Conservation (phyloP, 2,329 filamentous ascomycete genomes). For the Diaporthe batatas region DNA sequence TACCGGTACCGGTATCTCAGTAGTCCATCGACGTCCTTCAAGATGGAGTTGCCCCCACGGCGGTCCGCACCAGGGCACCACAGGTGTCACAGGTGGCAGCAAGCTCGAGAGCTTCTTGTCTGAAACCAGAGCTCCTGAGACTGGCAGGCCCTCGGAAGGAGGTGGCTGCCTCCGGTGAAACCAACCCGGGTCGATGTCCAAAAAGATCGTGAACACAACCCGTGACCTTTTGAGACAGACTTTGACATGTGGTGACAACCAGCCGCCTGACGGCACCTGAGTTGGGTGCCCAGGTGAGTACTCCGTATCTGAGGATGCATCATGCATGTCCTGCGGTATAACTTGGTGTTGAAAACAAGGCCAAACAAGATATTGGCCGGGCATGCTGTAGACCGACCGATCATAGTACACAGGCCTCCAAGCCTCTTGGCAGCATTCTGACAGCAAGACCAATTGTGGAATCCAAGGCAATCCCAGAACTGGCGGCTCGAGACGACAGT, state of each 20-base stretch:
- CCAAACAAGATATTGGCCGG: background rate
- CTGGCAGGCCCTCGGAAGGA: slow-evolving; percentile 9
- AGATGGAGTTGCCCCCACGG: background rate
- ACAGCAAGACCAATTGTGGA: slow-evolving; percentile 6
- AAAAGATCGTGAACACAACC: background rate
- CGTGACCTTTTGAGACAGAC: slow-evolving; percentile 2
- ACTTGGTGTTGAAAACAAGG: background rate
- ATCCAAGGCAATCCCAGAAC: slow-evolving; percentile 11
- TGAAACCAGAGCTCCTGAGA: slow-evolving; percentile 32
- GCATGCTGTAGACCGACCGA: background rate
- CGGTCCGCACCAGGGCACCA: slow-evolving; percentile 1
- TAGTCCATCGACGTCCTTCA: background rate
- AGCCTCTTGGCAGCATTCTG: slow-evolving; percentile 15
- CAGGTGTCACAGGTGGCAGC: slow-evolving; percentile 7
- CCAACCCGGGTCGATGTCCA: background rate
- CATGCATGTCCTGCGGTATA: background rate
- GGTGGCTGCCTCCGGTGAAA: slow-evolving; percentile 30
- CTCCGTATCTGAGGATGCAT: no score
- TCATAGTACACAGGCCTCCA: background rate
- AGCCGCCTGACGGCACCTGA: background rate
- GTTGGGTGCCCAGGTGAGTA: no score
- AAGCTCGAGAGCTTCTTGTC: slow-evolving; percentile 26
- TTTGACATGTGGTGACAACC: background rate
- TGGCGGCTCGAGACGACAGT: slow-evolving; percentile 33
- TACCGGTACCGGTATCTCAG: background rate